phyloP scores from a whole-genome alignment of 2,329 filamentous ascomycete species.

The Alternaria ethzedia region DNA sequence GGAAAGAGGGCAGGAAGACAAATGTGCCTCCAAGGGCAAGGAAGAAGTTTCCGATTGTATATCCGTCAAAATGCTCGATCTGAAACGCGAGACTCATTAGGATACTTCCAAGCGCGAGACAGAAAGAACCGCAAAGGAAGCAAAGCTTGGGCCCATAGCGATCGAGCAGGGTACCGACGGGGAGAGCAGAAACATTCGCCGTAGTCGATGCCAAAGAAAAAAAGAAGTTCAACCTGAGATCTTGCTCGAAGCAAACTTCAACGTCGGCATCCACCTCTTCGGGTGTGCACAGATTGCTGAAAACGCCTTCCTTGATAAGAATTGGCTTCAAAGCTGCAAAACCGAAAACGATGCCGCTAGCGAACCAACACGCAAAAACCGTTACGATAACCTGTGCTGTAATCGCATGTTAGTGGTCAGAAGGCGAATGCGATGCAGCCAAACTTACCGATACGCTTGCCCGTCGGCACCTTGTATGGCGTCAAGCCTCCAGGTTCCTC shows the following conservation, averaged over 20 bases:
- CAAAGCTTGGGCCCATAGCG: conserved; percentile 46
- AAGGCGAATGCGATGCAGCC: conserved; percentile 13
- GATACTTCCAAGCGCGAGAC: conserved; percentile 42
- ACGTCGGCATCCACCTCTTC: conserved; percentile 43
- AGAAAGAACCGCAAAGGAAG: conserved; percentile 40
- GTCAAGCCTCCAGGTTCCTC: conserved; percentile 55
- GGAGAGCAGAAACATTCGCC: conserved; percentile 47
- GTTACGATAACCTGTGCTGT: conserved; percentile 45
- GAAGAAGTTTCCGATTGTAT: conserved; percentile 75
- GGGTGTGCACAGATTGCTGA: conserved; percentile 44
- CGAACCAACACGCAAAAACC: conserved; percentile 49
- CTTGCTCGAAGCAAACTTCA: conserved; percentile 49
- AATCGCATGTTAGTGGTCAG: conserved; percentile 12
- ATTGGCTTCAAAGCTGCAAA: conserved; percentile 51
- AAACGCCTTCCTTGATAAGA: conserved; percentile 48
- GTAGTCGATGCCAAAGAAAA: conserved; percentile 48
- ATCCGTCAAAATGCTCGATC: conserved; percentile 50
- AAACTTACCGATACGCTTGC: conserved; percentile 41
- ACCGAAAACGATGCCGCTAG: conserved; percentile 50
- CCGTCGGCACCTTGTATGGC: conserved; percentile 57
- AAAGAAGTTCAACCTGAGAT: conserved; percentile 48
- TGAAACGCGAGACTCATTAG: conserved; percentile 48
- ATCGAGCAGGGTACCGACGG: conserved; percentile 46
- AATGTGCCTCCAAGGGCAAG: conserved; percentile 81
- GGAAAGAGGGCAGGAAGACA: conserved; percentile 82